phyloP scores from a whole-genome alignment of 768 basidiomycete genomes.

The Roridomyces roridus region DNA sequence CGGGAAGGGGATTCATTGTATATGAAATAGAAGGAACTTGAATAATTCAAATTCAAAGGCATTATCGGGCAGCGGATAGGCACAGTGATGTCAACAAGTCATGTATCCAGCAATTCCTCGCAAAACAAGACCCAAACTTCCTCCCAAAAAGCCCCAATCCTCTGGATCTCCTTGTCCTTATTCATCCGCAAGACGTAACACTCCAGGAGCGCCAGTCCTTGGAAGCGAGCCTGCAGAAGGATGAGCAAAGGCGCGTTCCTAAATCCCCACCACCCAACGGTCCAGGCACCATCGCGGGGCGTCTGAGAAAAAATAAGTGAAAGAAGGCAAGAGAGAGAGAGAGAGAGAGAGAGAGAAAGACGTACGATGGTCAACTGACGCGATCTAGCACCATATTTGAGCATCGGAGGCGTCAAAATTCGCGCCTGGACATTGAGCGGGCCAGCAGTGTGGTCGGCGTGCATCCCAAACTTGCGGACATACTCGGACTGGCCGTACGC shows the following conservation, averaged over 20 bases:
- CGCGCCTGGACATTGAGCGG: slow-evolving; percentile 68
- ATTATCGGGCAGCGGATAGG: too few relatives aligned
- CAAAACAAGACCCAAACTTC: too few relatives aligned
- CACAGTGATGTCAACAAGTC: too few relatives aligned
- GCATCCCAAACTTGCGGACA: slow-evolving; percentile 75
- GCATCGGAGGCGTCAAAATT: slow-evolving; percentile 64
- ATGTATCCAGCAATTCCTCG: too few relatives aligned
- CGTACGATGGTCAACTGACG: slow-evolving; percentile 64
- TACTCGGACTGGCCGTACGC: slow-evolving; percentile 79
- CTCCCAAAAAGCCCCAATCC: too few relatives aligned
- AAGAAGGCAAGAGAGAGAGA: slow-evolving; percentile 49
- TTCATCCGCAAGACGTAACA: too few relatives aligned
- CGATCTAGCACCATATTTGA: slow-evolving; percentile 68
- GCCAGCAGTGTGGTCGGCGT: slow-evolving; percentile 49
- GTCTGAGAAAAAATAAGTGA: too few relatives aligned
- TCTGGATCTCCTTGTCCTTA: too few relatives aligned
- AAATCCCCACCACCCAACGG: slow-evolving; percentile 70
- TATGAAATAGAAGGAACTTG: too few relatives aligned
- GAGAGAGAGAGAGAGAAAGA: slow-evolving; percentile 22
- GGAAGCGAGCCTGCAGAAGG: slow-evolving; percentile 50
- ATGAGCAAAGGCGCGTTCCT: slow-evolving; percentile 49
- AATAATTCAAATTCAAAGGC: too few relatives aligned
- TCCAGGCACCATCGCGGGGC: slow-evolving; percentile 59
- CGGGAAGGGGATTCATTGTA: too few relatives aligned
- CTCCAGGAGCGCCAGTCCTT: too few relatives aligned